Conservation (phyloP, 805 yeast species). For the Alloascoidea hylecoeti region DNA sequence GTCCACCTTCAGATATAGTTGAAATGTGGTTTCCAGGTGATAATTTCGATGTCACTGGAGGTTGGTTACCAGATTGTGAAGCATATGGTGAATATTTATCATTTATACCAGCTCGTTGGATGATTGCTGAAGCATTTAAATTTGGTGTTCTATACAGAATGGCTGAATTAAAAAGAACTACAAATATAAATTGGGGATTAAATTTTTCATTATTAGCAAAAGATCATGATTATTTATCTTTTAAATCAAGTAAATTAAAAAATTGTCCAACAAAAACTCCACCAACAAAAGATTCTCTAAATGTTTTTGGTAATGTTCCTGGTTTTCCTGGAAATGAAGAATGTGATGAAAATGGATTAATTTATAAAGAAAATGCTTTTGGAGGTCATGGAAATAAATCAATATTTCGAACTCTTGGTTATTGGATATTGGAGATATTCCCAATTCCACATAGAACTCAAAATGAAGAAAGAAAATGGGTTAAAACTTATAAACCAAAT, state of each 20-base stretch:
- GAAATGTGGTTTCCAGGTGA: slow-evolving; percentile 62
- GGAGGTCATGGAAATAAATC: too few relatives aligned
- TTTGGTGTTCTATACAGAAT: slow-evolving; percentile 33
- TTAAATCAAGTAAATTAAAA: not conserved
- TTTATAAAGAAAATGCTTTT: too few relatives aligned
- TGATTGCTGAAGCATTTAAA: slow-evolving; percentile 35
- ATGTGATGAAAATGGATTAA: too few relatives aligned
- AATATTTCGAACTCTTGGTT: too few relatives aligned
- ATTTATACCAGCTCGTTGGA: slow-evolving; percentile 45
- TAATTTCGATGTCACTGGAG: slow-evolving; percentile 60
- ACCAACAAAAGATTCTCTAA: too few relatives aligned
- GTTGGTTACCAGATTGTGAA: slow-evolving; percentile 36
- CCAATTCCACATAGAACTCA: slow-evolving; percentile 42
- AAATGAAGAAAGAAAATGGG: slow-evolving; percentile 34
- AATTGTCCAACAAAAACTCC: too few relatives aligned
- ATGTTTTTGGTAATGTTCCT: not conserved
- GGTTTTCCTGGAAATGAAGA: not conserved
- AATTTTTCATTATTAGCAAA: not conserved
- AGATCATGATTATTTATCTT: not conserved
- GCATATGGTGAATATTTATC: slow-evolving; percentile 31
- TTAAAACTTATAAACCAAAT: slow-evolving; percentile 35
- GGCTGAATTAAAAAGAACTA: slow-evolving; percentile 21
- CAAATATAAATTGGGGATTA: too few relatives aligned
- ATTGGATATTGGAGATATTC: slow-evolving; percentile 55
- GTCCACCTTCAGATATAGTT: slow-evolving; percentile 24